Evolutionary conservation across 2,329 filamentous ascomycete species (phyloP), one percentile per base, ranked within the genome.

Genomic region (Aspergillus unguis): DNA sequence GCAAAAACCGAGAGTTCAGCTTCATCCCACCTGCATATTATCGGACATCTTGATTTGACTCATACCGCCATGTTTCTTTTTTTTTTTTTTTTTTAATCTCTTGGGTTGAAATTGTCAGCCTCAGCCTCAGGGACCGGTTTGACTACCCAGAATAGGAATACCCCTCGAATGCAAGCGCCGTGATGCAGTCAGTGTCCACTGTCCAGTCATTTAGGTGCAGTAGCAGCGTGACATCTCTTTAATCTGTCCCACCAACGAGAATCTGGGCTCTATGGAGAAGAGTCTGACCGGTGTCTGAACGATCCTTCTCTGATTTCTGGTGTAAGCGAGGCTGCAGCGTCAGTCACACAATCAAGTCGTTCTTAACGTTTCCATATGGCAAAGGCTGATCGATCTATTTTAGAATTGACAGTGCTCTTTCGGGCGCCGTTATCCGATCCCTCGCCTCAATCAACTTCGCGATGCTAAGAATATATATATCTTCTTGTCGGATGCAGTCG

Each of bases 91-190:
- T 17, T 17, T 17, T 17, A 1, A 17, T 17, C 17, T 17, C 17
- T 17, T 17, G 17, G 17, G 17, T 17, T 17, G 17, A 17, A 17
- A 28, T 35, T 45, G 32, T 8, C n/a, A 27, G 10, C 28, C 17
- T 32, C 37, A 48, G 46, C 46, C 46, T 48, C 46, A 48, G 46
- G 29, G 37, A 48, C 46, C 46, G 28, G 42, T 31, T 48, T 42
- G 28, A 28, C 35, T 3, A 9, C 33, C 35, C 26, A 27, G 23
- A 8, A 31, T 25, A 17, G 26, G 35, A 28, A 47, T 38, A 5
- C 35, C 42, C 46, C 17, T 33, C 29, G 25, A 46, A 45, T 44
- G 3, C n/a, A 42, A 42, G 46, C 46, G 46, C 46, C 23, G 46
- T 27, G 37, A 29, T 7, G 8, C 17, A 17, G 17, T 17, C 17